Evolutionary conservation across 129 eudicot species (phyloP).

Genomic region (Rutidosis leptorrhynchoides): DNA sequence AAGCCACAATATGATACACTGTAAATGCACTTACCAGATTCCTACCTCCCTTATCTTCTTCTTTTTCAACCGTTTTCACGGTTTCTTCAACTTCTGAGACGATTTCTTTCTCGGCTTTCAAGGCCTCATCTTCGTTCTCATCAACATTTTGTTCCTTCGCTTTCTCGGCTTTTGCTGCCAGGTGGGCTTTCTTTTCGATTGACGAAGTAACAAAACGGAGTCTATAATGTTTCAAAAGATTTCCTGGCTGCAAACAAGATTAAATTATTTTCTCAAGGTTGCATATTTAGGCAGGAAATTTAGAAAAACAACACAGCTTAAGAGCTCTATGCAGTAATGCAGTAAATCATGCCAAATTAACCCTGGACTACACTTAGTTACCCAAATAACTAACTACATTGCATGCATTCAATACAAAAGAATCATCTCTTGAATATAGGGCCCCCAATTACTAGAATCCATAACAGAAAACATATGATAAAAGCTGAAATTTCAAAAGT

Average conservation of each 20-base stretch:
- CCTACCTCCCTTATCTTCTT: slow-evolving; percentile 30
- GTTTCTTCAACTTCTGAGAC: slow-evolving; percentile 24
- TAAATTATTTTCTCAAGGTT: slow-evolving; percentile 1
- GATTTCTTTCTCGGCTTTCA: slow-evolving; percentile 12
- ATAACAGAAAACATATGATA: not conserved
- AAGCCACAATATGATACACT: slow-evolving; percentile 83
- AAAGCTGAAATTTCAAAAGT: not conserved
- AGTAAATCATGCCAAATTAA: not conserved
- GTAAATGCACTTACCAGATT: slow-evolving; percentile 49
- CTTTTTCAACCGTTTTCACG: slow-evolving; percentile 6
- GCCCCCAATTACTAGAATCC: slow-evolving; percentile 14
- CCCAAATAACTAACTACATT: slow-evolving; percentile 20
- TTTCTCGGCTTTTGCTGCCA: slow-evolving; percentile 45
- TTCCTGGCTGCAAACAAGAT: slow-evolving; percentile 53
- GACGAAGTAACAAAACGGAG: slow-evolving; percentile 81
- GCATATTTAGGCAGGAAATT: not conserved
- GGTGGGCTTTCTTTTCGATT: slow-evolving; percentile 60
- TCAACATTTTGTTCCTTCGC: slow-evolving; percentile 35
- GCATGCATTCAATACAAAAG: not conserved
- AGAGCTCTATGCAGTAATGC: not conserved
- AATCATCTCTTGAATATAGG: not conserved
- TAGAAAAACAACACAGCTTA: not conserved
- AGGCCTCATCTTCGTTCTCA: slow-evolving; percentile 7
- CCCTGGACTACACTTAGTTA: slow-evolving; percentile 1
- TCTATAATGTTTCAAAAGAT: slow-evolving; percentile 50